A percentile compares a stretch with the other conserved stretches of the same genome.
Evolutionary conservation across 2,329 filamentous ascomycete species (phyloP).

Genomic region (Dothidotthia symphoricarpi): DNA sequence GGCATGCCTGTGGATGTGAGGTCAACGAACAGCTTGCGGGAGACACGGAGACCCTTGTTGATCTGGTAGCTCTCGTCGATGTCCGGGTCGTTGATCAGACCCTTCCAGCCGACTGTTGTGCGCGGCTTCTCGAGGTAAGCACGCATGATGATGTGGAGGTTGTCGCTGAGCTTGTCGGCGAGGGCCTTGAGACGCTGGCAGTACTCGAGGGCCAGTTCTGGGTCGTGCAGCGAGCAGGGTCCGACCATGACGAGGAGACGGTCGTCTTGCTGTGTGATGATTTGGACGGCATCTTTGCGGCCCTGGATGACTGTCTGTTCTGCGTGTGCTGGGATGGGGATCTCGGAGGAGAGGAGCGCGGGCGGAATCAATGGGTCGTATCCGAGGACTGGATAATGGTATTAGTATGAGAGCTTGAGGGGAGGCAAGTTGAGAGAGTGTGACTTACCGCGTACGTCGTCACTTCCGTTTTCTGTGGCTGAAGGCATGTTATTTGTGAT

Average conservation of each 20-base stretch:
- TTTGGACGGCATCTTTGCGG: conserved; percentile 66
- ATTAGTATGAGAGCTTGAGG: conserved; percentile 11
- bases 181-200: conserved; percentile 73
- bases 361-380: conserved; percentile 93
- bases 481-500: conserved; percentile 28
- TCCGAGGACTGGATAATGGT: conserved; percentile 66
- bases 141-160: conserved; percentile 93
- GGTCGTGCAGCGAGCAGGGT: conserved; percentile 97
- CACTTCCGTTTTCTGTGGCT: conserved; percentile 39
- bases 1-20: conserved; percentile 85
- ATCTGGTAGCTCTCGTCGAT: conserved; percentile 98
- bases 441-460: conserved; percentile 54
- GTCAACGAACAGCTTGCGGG: conserved; percentile 90
- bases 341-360: conserved; percentile 79
- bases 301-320: conserved; percentile 69
- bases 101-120: conserved; percentile 98
- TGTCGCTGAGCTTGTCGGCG: conserved; percentile 73
- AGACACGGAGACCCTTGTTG: conserved; percentile 94
- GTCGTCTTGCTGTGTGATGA: conserved; percentile 77
- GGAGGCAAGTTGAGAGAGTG: neutral
- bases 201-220: conserved; percentile 83
- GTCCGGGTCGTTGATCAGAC: conserved; percentile 97
- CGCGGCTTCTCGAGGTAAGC: conserved; percentile 98
- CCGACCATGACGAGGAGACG: conserved; percentile 92
- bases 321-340: conserved; percentile 63